These are phyloP conservation scores for Rubia yunnanensis DNA, from an alignment of 257 asterid genomes.

Conservation along the genomic window DNA sequence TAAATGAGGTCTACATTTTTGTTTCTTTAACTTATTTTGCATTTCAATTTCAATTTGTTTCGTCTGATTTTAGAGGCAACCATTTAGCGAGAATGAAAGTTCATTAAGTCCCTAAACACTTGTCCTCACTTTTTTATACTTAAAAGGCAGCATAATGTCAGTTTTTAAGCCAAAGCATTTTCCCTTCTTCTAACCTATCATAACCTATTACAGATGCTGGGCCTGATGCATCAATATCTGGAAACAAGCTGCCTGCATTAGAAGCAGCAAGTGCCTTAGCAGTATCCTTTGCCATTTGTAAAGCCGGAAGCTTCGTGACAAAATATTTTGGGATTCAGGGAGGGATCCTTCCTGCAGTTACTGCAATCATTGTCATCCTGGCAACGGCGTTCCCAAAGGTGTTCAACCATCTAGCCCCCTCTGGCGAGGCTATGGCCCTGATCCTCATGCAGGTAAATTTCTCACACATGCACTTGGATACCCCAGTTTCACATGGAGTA, in stretches of 20 bases:
- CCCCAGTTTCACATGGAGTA: background rate
- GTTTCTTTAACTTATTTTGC: too few relatives aligned
- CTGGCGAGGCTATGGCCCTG: conserved; percentile 92
- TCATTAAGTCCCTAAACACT: too few relatives aligned
- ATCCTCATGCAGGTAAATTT: conserved; percentile 74
- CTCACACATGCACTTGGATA: background rate
- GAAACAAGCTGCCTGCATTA: conserved; percentile 56
- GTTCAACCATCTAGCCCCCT: conserved; percentile 75
- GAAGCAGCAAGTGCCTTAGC: conserved; percentile 69
- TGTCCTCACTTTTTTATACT: background rate
- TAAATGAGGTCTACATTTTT: too few relatives aligned
- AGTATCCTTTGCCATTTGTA: conserved; percentile 70
- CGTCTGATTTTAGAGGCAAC: background rate
- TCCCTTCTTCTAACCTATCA: background rate
- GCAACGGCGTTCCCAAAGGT: conserved; percentile 69
- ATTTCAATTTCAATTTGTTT: background rate
- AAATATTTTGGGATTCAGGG: conserved; percentile 68
- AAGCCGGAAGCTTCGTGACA: conserved; percentile 38
- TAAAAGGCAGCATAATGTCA: background rate
- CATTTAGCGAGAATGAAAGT: background rate
- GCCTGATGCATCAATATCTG: conserved; percentile 28
- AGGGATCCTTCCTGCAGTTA: conserved; percentile 73
- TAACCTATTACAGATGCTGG: conserved; percentile 30
- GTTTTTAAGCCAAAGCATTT: background rate
- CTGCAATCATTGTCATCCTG: conserved; percentile 66